Percentiles rank a stretch among this genome's conserved stretches.
These are phyloP conservation scores for Cokeromyces recurvatus DNA, from an alignment of 371 early-diverging fungal genomes.

Conservation along the genomic window DNA sequence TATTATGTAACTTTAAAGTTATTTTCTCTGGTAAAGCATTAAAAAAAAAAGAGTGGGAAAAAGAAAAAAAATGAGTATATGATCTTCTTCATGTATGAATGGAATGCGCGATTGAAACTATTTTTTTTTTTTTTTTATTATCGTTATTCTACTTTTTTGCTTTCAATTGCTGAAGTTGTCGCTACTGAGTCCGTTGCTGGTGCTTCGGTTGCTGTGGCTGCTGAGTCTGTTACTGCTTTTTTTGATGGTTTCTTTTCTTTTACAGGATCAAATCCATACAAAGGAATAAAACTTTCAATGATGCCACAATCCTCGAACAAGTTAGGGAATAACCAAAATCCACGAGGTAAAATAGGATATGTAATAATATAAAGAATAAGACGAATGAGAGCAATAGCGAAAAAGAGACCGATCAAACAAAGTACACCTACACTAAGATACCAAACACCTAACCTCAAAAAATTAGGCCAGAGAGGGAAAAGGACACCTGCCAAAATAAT, in stretches of 20 bases:
- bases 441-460: conserved; percentile 82
- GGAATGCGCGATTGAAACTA: no score
- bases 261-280: conserved; percentile 85
- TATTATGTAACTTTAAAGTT: no score
- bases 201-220: background rate
- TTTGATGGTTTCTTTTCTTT: conserved; percentile 32
- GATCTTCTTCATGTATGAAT: no score
- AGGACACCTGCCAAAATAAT: conserved; percentile 89
- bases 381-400: conserved; percentile 87
- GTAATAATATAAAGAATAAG: conserved; percentile 86
- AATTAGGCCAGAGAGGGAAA: conserved; percentile 98
- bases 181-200: background rate
- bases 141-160: no score
- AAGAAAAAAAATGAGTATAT: no score
- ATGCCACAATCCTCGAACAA: conserved; percentile 98
- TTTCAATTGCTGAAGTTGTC: no score
- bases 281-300: conserved; percentile 95
- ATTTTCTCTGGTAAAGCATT: no score
- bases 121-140: no score
- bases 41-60: no score
- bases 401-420: conserved; percentile 88
- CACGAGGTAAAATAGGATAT: conserved; percentile 72
- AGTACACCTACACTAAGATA: conserved; percentile 86
- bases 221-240: background rate
- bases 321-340: conserved; percentile 99